Evolutionary conservation across 495 filamentous ascomycete species (phyloP).

Genomic region (Emericellopsis terricola): DNA sequence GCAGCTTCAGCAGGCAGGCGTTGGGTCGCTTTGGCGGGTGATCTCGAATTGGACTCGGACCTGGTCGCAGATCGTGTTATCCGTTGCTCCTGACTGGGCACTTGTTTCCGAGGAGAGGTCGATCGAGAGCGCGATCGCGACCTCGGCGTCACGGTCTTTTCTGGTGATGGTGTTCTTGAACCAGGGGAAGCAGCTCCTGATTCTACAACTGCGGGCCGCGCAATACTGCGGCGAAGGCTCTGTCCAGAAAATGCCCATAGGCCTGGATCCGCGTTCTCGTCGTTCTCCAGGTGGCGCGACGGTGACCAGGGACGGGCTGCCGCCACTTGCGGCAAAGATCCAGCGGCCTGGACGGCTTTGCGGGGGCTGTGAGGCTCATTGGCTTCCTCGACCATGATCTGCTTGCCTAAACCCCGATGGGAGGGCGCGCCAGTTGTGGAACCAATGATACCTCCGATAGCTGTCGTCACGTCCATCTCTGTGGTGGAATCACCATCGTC

Average conservation of each 20-base stretch:
- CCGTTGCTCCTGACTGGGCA: slow-evolving; percentile 6
- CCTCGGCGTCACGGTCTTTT: slow-evolving; percentile 34
- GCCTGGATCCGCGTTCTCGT: slow-evolving; percentile 40
- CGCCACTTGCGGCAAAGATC: too few species aligned
- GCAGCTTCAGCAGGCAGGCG: slow-evolving; percentile 1
- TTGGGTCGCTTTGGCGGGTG: slow-evolving; percentile 6
- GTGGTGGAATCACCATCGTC: slow-evolving; percentile 29
- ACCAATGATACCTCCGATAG: slow-evolving; percentile 35
- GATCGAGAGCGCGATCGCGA: slow-evolving; percentile 5
- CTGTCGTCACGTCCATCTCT: slow-evolving; percentile 43
- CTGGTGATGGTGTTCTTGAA: slow-evolving; percentile 29
- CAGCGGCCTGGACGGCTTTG: slow-evolving; percentile 23
- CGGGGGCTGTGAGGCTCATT: slow-evolving; percentile 37
- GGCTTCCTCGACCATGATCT: slow-evolving; percentile 39
- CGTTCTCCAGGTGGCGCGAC: slow-evolving; percentile 18
- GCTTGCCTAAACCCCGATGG: slow-evolving; percentile 31
- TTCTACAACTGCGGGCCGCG: slow-evolving; percentile 21
- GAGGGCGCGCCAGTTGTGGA: slow-evolving; percentile 9
- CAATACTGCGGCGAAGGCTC: slow-evolving; percentile 32
- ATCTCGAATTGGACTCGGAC: slow-evolving; percentile 17
- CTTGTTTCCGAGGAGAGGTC: slow-evolving; percentile 8
- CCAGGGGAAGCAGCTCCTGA: slow-evolving; percentile 13
- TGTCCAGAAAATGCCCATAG: slow-evolving; percentile 33
- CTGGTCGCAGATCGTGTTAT: slow-evolving; percentile 11
- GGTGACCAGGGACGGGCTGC: too few species aligned